Base-by-base conservation (phyloP, 1,284 basidiomycete species). In the Bjerkandera adusta region DNA sequence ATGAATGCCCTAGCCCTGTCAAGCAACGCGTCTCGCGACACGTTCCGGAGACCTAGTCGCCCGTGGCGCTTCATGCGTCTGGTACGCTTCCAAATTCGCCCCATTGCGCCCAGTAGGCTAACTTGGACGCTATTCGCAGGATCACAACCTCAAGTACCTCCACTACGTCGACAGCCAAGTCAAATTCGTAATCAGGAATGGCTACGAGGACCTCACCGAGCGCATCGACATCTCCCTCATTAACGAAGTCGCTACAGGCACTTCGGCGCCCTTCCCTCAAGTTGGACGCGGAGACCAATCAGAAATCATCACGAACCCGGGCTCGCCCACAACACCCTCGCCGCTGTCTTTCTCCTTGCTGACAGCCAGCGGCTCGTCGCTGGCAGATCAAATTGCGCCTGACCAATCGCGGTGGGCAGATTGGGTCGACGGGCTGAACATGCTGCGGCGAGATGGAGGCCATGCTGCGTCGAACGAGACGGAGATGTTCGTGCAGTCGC, bases 371-470 rank as follows among this genome's bases (percentile, higher is more conserved):
- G 87, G 90, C 58, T 78, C 81, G 12, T 86, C 87, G 15, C 65
- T 96, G 46, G 88, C 92, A 4, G 92, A 97, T 63, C 79, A 91
- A 53, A 87, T 94, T 57, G 92, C 93, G 1, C 81, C 89, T 7
- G 90, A 95, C 64, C 76, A 82, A 43, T 84, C 87, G 15, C 76
- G 90, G 36, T 93, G 91, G 79, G 89, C 92, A 18, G 95, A 98
- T 68, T 98, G 95, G 95, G 91, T 91, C 1, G 95, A 98, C 64
- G 95, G 94, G 2, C 68, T 98, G 62, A 91, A 92, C 58, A 91
- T 96, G 79, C 72, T 96, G 37, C 72, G 87, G 36, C 73, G 83
- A 43, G 87, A 90, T 58, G 81, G 85, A 11, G 87, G 85, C 13
- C 86, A 92, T 57, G 89, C 92, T 55, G 72, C 83, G 12, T 92